Base-by-base conservation (phyloP, 176 grass and related monocot genomes). In the Hsuehochloa calcarea region DNA sequence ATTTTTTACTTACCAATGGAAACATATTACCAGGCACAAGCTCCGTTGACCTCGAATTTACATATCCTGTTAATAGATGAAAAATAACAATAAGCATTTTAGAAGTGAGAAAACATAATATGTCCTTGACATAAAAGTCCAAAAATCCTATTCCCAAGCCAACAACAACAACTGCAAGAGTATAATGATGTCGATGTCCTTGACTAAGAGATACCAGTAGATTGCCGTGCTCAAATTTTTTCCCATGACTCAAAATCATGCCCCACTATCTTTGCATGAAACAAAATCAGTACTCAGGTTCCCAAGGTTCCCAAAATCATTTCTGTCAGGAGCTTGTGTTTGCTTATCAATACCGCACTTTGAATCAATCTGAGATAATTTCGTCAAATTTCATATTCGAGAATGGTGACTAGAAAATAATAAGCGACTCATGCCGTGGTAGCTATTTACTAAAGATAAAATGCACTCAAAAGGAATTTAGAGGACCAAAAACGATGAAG, bases 81-180 rank as follows among this genome's bases (percentile, higher is more conserved):
- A n/a, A n/a, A n/a, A n/a, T n/a, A n/a, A n/a, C n/a, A n/a, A n/a
- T n/a, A n/a, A n/a, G n/a, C n/a, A n/a, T n/a, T n/a, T n/a, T n/a
- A n/a, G n/a, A n/a, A n/a, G n/a, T n/a, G n/a, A n/a, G n/a, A n/a
- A n/a, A n/a, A n/a, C n/a, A n/a, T n/a, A n/a, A n/a, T n/a, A n/a
- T n/a, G n/a, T n/a, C n/a, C n/a, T n/a, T n/a, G n/a, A n/a, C n/a
- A n/a, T n/a, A n/a, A n/a, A n/a, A n/a, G n/a, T n/a, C n/a, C n/a
- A n/a, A n/a, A n/a, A n/a, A n/a, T 80, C 93, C 96, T 74, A 95
- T 77, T 72, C 91, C 90, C 71, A 98, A 73, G 31, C 91, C 74
- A 70, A 91, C 68, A 79, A 82, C 87, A 65, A 86, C 59, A 44
- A 83, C 88, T 41, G 85, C 73, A 79, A 87, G 58, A 84, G 47